Evolutionary conservation across 441 rosid species (phyloP).

Genomic region (Mallotus japonicus): DNA sequence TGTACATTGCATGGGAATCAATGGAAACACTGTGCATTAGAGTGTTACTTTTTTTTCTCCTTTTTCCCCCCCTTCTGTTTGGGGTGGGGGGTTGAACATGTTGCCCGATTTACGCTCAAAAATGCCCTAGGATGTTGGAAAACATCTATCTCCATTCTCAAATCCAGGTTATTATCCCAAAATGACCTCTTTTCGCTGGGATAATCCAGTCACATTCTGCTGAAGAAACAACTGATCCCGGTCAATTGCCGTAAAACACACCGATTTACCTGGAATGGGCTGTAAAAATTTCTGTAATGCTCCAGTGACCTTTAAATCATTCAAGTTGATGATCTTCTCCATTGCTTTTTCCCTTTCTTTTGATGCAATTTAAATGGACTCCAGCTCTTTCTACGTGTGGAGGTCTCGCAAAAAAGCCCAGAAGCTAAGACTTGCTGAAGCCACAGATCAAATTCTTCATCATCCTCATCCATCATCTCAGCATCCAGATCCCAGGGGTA

Average conservation of each 20-base stretch:
- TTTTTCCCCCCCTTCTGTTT: background rate
- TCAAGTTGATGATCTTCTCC: conserved; percentile 93
- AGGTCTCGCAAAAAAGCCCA: conserved; percentile 88
- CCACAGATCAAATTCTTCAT: conserved; percentile 91
- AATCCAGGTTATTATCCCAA: background rate
- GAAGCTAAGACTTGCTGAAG: conserved; percentile 94
- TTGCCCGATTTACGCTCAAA: background rate
- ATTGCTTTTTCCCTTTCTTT: conserved; percentile 86
- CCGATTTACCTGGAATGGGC: conserved; percentile 3
- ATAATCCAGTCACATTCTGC: background rate
- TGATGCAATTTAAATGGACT: conserved; percentile 91
- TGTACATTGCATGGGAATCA: no score
- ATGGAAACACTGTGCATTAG: no score
- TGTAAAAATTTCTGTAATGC: background rate
- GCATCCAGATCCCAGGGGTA: conserved; percentile 94
- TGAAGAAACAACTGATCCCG: background rate
- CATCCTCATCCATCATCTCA: conserved; percentile 91
- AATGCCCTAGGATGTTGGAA: background rate
- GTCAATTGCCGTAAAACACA: background rate
- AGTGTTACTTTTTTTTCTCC: no score
- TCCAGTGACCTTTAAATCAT: background rate
- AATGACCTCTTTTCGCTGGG: background rate
- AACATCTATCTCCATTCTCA: background rate
- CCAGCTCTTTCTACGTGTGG: conserved; percentile 96
- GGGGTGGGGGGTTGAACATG: background rate